phyloP scores from a whole-genome alignment of 108 stramenopile genomes.

The Cyclotella sp. region DNA sequence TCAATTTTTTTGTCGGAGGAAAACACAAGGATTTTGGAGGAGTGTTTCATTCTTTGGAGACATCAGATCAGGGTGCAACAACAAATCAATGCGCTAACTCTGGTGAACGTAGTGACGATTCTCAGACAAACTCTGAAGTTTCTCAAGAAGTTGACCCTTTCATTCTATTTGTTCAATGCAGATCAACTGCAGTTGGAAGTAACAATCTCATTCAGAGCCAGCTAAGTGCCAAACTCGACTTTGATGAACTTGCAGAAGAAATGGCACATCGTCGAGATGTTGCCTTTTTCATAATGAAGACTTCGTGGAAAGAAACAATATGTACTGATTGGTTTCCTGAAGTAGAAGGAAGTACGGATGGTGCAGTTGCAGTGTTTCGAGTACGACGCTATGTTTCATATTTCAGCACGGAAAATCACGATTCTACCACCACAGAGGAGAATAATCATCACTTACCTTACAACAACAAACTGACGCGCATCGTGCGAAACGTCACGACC shows the following conservation, averaged over 20 bases:
- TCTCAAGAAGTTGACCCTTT: conserved; percentile 52
- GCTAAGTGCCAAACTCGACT: conserved; percentile 29
- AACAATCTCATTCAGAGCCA: background rate
- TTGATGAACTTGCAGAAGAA: conserved; percentile 47
- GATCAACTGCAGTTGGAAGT: background rate
- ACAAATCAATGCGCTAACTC: conserved; percentile 7
- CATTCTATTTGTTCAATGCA: conserved; percentile 48
- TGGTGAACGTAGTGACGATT: background rate
- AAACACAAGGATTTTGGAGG: conserved; percentile 27
- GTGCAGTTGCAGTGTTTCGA: conserved; percentile 32
- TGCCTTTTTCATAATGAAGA: conserved; percentile 44
- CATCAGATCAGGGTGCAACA: conserved; percentile 7
- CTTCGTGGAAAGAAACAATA: conserved; percentile 7
- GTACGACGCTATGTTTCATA: conserved; percentile 24
- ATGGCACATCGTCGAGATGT: conserved; percentile 52
- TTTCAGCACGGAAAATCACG: background rate
- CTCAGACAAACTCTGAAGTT: background rate
- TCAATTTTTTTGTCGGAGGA: conserved; percentile 35
- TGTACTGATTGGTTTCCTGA: conserved; percentile 26
- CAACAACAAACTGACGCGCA: conserved; percentile 7
- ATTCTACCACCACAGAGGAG: background rate
- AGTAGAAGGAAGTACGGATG: background rate
- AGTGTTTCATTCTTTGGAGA: conserved; percentile 21
- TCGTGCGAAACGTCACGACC: conserved; percentile 35
- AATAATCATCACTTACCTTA: conserved; percentile 3